Base-by-base conservation (phyloP, 768 basidiomycete species). In the Auricularia sp. region DNA sequence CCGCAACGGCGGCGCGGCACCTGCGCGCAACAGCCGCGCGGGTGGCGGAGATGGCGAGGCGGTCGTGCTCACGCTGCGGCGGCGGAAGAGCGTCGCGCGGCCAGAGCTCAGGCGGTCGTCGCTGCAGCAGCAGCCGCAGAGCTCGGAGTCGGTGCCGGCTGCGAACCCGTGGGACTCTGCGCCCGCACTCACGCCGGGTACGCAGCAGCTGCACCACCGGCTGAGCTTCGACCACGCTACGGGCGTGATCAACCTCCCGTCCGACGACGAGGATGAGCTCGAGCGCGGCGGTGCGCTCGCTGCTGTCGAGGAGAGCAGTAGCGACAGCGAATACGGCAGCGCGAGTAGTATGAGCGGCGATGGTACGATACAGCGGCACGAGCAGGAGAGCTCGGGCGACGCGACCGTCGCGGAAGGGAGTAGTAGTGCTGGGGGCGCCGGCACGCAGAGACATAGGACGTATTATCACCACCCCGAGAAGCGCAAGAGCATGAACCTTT, bases 381-480 rank as follows among this genome's bases (percentile, higher is more conserved):
- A 35, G 34, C 47, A 39, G 35, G 42, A 64, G 23, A 29, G 61
- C 54, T 61, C 62, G 56, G 60, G 51, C 16, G 61, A 61, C 18
- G 39, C 62, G 7, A 33, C 54, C 8, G n/a, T 47, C 4, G 54
- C 51, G 39, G 60, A 14, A 16, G 65, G 42, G 53, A 59, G 42
- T n/a, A 56, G 44, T 16, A 51, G 58, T 35, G 47, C 59, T 47
- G 39, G 29, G 39, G 58, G 44, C 21, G 60, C 43, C 21, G 64
- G 60, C 18, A 63, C 34, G 65, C 64, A 83, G 67, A 78, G 88
- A 35, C 87, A 90, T 72, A 82, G 84, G 39, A 92, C 89, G 34
- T 92, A 92, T 70, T 93, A 87, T 68, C 92, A 92, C 72, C 92
- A 92, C 73, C 92, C 92, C 0, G 92, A 93, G 70, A 76, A 71